Evolutionary conservation across 352 stramenopile species (phyloP), one percentile per base, ranked within the genome.

Genomic region (Thraustochytrium striatum): DNA sequence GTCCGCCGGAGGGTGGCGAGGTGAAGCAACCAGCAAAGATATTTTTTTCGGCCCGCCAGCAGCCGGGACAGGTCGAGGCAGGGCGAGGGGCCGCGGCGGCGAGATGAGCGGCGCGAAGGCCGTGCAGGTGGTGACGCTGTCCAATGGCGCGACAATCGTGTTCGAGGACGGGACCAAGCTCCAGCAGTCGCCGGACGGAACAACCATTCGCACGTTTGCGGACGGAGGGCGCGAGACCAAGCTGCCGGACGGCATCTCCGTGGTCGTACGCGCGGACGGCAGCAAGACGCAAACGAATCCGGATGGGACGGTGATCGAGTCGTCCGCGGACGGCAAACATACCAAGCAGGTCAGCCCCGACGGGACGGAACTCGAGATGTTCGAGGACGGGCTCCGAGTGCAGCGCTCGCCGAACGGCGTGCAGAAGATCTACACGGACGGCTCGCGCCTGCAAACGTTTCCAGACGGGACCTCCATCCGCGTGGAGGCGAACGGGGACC

Each of bases 161-260:
- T 75, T 62, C 47, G 35, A 30, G 16, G 52, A 61, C 36, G 65
- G 65, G 5, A n/a, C 30, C 8, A 75, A 75, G 25, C 41, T 75
- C 65, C 65, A 75, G 52, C 39, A 43, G 19, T 58, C 65, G 25
- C n/a, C 44, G 39, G 65, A 75, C 30, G 65, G 65, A 25, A 75
- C 65, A 0, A 38, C 53, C 33, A 70, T 70, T 52, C 35, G 53
- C 35, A 70, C 53, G 35, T 70, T 38, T 38, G 53, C 50, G 36
- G 59, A 70, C 53, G 55, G 36, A 61, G 13, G 55, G 25, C 32
- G 19, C 21, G 39, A 19, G n/a, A 39, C 35, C 3, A 61, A 55
- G 11, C 0, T 30, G 28, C 44, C 16, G 16, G 32, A 32, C 8
- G 5, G 59, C 16, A 70, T 21, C 8, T 36, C 25, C 11, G 38